Base-by-base conservation (phyloP, 805 yeast genomes). In the Grigorovia humatica region DNA sequence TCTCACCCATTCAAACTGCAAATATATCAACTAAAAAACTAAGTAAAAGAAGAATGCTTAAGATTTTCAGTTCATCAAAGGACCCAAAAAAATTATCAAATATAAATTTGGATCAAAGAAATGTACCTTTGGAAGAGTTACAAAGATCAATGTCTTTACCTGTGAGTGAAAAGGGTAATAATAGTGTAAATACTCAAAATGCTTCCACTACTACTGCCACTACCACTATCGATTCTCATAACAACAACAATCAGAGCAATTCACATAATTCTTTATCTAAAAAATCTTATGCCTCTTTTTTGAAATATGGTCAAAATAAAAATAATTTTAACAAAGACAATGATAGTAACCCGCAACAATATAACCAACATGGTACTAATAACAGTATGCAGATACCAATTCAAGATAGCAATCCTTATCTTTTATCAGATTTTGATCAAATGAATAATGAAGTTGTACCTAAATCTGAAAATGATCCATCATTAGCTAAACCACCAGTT, bases 11-110 rank as follows among this genome's bases (percentile, higher is more conserved):
- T 3, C 27, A 23, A 23, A 23, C 27, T 23, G 6, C 27, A 23
- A 23, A 23, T 23, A 23, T 6, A 23, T 23, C 27, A 23, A 23
- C 3, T 7, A 38, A 63, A 46, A 62, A 63, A 47, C 61, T 63
- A 9, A 54, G 64, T 13, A 61, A 59, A 41, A 64, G 62, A 48
- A 57, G 64, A 43, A 63, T 65, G 65, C 51, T 66, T 38, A 65
- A 64, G 48, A 61, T 66, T 7, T 66, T 66, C 52, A 57, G 65
- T 13, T 58, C 65, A 9, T 38, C 42, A 38, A 32, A 32, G 15
- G 38, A 32, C 8, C 38, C 4, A 9, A 32, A 51, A 32, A 7
- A 9, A 13, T 29, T n/a, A 15, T 43, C 49, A 13, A 18, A 15
- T 30, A 18, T 44, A 11, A 32, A 13, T 17, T 29, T 41, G 9